Percentiles rank a stretch among this genome's conserved stretches.
phyloP scores from a whole-genome alignment of 2,329 filamentous ascomycete species.

The Fusarium transvaalense region DNA sequence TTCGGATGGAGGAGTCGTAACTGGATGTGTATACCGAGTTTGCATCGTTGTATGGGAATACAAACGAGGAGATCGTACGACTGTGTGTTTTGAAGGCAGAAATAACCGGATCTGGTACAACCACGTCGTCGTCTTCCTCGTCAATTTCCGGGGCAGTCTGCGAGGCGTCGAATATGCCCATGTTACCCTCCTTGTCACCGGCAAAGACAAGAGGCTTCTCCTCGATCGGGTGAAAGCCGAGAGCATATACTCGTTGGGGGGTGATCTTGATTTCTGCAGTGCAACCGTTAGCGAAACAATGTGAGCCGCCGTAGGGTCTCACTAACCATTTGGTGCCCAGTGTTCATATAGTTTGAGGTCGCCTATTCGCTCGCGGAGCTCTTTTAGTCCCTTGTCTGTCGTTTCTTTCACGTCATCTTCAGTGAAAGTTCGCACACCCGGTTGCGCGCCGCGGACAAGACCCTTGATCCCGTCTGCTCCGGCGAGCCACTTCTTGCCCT shows the following conservation, averaged over 20 bases:
- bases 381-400: slow-evolving; percentile 79
- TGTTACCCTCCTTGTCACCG: slow-evolving; percentile 90
- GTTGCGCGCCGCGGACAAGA: slow-evolving; percentile 75
- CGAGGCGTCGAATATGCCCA: slow-evolving; percentile 91
- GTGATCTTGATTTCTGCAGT: slow-evolving; percentile 86
- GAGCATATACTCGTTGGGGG: slow-evolving; percentile 86
- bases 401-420: slow-evolving; percentile 87
- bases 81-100: slow-evolving; percentile 91
- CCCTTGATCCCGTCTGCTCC: slow-evolving; percentile 73
- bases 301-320: no score
- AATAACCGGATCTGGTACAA: slow-evolving; percentile 79
- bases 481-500: slow-evolving; percentile 80
- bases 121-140: slow-evolving; percentile 76
- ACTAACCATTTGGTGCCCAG: slow-evolving; percentile 81
- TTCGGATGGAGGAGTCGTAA: slow-evolving; percentile 92
- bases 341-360: slow-evolving; percentile 83
- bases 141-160: slow-evolving; percentile 73
- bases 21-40: slow-evolving; percentile 86
- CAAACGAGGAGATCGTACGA: slow-evolving; percentile 87
- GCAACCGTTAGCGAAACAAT: background rate
- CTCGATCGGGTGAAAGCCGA: slow-evolving; percentile 88
- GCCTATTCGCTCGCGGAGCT: slow-evolving; percentile 81
- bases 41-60: slow-evolving; percentile 78
- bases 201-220: slow-evolving; percentile 92
- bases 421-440: slow-evolving; percentile 86